phyloP scores from a whole-genome alignment of 2,329 filamentous ascomycete genomes.

The Aphanoascus verrucosus region DNA sequence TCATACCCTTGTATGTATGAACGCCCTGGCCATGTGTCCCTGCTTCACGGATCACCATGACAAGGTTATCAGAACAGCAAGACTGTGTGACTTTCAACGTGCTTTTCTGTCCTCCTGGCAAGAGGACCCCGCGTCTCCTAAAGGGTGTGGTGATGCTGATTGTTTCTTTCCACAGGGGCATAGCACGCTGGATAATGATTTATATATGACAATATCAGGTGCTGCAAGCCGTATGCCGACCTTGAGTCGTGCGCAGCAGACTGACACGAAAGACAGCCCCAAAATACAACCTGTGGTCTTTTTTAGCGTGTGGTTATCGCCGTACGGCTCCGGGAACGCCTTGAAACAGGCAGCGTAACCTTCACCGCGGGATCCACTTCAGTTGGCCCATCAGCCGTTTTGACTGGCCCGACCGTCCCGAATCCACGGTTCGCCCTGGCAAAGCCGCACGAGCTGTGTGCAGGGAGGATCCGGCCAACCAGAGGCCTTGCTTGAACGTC shows the following conservation, averaged over 20 bases:
- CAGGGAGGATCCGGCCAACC: slow-evolving; percentile 12
- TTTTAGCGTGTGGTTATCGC: not conserved
- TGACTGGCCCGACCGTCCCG: slow-evolving; percentile 13
- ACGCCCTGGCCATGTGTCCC: too few relatives aligned
- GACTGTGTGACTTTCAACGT: too few relatives aligned
- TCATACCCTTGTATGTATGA: too few relatives aligned
- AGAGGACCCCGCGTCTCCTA: too few relatives aligned
- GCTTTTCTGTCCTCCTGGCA: too few relatives aligned
- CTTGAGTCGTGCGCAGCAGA: too few relatives aligned
- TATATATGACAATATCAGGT: not conserved
- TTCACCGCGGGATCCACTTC: slow-evolving; percentile 1
- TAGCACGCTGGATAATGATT: not conserved
- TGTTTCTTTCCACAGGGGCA: too few relatives aligned
- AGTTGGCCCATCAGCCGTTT: not conserved
- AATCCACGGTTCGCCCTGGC: slow-evolving; percentile 11
- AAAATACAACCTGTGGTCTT: not conserved
- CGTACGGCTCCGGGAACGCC: not conserved
- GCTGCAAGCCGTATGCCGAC: slow-evolving; percentile 1
- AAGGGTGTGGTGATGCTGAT: too few relatives aligned
- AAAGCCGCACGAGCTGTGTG: slow-evolving; percentile 12
- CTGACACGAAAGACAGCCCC: not conserved
- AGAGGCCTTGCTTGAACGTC: slow-evolving; percentile 2
- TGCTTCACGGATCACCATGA: too few relatives aligned
- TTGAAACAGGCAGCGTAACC: slow-evolving; percentile 10
- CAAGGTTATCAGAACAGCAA: too few relatives aligned